These are phyloP conservation scores for Streptanthus diversifolius DNA, from an alignment of 345 rosid species.

Conservation along the genomic window DNA sequence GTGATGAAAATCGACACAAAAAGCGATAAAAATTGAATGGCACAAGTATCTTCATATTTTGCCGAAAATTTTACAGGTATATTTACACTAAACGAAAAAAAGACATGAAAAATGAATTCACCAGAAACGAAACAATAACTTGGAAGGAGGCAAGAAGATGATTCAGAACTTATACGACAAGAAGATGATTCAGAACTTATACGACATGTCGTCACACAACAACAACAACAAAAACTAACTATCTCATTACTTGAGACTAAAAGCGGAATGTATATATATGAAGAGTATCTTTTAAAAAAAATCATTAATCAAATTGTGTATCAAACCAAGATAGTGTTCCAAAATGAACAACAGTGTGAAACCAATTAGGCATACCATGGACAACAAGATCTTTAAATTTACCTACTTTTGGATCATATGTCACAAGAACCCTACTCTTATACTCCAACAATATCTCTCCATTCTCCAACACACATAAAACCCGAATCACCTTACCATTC, in stretches of 20 bases:
- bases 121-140: neutral
- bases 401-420: constrained; percentile 59
- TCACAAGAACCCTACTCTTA: constrained; percentile 59
- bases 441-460: constrained; percentile 85
- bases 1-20: neutral
- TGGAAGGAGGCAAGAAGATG: constrained; percentile 15
- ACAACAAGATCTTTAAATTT: constrained; percentile 58
- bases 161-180: neutral
- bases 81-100: neutral
- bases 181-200: constrained; percentile 1
- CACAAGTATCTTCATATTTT: neutral
- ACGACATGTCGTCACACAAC: neutral
- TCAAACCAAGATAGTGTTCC: constrained; percentile 70
- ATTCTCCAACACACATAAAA: constrained; percentile 53
- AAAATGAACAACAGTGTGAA: constrained; percentile 62
- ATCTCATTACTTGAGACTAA: neutral
- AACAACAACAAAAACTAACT: neutral
- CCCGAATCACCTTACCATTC: constrained; percentile 50
- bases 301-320: constrained; percentile 35
- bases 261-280: neutral
- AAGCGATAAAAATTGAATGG: neutral
- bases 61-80: neutral
- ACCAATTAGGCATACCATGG: constrained; percentile 69
- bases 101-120: neutral
- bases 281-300: neutral